phyloP scores from a whole-genome alignment of 1,284 basidiomycete species.

The Tilletia indica region DNA sequence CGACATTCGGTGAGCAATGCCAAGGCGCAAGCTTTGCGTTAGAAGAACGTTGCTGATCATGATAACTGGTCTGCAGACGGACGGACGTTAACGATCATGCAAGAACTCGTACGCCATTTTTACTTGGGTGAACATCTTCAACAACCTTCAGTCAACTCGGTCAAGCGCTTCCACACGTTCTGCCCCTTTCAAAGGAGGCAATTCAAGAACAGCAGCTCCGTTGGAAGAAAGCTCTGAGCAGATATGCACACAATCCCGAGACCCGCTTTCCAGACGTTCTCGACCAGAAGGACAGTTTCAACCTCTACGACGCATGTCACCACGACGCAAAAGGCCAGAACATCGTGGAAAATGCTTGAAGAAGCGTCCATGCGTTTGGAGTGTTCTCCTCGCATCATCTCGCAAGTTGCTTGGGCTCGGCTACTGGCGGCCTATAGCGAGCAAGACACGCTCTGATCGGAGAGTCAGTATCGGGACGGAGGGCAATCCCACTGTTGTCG shows the following conservation, averaged over 20 bases:
- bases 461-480: constrained; percentile 48
- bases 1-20: constrained; percentile 29
- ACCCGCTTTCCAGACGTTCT: constrained; percentile 30
- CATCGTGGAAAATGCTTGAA: constrained; percentile 34
- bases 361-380: constrained; percentile 32
- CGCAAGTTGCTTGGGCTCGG: constrained; percentile 53
- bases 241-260: constrained; percentile 28
- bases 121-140: constrained; percentile 18
- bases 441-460: constrained; percentile 46
- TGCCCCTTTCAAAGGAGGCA: constrained; percentile 32
- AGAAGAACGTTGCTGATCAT: not conserved
- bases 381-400: constrained; percentile 52
- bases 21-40: not conserved
- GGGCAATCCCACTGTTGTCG: constrained; percentile 31
- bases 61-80: constrained; percentile 26
- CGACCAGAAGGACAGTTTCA: not conserved
- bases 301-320: not conserved
- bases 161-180: constrained; percentile 33
- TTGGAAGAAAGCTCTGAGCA: constrained; percentile 31
- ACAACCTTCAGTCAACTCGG: constrained; percentile 24
- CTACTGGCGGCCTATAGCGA: constrained; percentile 49
- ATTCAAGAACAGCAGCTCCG: constrained; percentile 19
- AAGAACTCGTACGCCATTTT: constrained; percentile 33
- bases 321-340: constrained; percentile 22
- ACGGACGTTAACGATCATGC: constrained; percentile 36